Evolutionary conservation across 306 rosid genomes (phyloP).

Genomic region (Lagenaria siceraria): DNA sequence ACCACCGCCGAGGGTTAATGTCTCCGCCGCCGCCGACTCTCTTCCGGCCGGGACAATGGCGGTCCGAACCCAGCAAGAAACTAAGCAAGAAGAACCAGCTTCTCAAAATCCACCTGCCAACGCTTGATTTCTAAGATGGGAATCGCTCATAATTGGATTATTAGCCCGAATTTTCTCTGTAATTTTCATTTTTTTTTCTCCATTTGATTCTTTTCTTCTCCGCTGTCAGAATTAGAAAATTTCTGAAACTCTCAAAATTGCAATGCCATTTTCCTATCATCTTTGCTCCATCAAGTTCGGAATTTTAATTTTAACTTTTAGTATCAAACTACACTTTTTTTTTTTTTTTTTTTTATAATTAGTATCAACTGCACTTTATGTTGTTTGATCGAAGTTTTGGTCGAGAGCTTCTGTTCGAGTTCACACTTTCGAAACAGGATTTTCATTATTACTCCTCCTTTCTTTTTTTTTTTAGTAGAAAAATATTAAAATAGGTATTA

Average conservation of each 20-base stretch:
- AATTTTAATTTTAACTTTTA: background rate
- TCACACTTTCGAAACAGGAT: background rate
- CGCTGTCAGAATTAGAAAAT: background rate
- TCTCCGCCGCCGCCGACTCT: background rate
- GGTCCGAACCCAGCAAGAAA: slow-evolving; percentile 23
- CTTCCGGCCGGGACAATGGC: slow-evolving; percentile 23
- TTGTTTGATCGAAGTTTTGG: too few relatives aligned
- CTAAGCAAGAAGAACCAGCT: slow-evolving; percentile 22
- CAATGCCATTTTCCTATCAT: background rate
- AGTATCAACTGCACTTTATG: background rate
- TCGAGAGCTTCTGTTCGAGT: too few relatives aligned
- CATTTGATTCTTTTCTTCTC: background rate
- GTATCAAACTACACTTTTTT: too few relatives aligned
- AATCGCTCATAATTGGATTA: background rate
- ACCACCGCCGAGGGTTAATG: slow-evolving; percentile 5
- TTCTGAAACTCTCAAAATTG: background rate
- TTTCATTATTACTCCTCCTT: too few relatives aligned
- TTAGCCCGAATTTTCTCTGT: background rate
- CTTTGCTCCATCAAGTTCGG: background rate
- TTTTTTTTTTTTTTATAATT: too few relatives aligned
- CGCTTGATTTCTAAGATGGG: slow-evolving; percentile 11
- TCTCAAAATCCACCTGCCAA: slow-evolving; percentile 20
- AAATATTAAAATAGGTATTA: too few relatives aligned
- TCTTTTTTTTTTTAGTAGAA: too few relatives aligned
- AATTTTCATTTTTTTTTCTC: background rate